A percentile compares a stretch with the other conserved stretches of the same genome.
Conservation (phyloP, 176 grass and related monocot genomes). For the Pontederia paniculata region DNA sequence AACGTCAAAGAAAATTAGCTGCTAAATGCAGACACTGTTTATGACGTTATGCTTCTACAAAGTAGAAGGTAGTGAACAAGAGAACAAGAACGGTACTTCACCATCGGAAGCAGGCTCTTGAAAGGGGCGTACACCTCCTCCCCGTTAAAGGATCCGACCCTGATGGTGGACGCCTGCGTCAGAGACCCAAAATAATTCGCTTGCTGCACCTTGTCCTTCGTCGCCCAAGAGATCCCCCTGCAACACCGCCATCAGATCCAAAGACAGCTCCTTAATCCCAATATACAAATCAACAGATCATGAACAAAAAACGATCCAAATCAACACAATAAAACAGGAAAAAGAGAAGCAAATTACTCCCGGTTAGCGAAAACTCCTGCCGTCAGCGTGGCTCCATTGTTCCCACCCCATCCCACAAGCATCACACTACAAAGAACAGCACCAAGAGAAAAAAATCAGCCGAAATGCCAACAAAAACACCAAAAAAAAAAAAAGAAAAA, state of each 20-base stretch:
- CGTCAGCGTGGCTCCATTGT: conserved; percentile 85
- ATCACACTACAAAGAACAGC: conserved; percentile 41
- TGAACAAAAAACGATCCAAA: not conserved
- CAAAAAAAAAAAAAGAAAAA: conserved; percentile 2
- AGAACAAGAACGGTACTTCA: conserved; percentile 21
- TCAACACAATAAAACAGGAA: not conserved
- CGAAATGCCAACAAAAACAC: not conserved
- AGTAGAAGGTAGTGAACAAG: not conserved
- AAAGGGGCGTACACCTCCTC: conserved; percentile 96
- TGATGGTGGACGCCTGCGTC: conserved; percentile 81
- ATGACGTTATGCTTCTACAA: too few relatives aligned
- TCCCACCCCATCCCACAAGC: conserved; percentile 94
- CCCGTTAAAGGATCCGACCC: conserved; percentile 80
- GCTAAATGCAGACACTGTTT: too few relatives aligned
- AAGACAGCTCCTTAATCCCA: not conserved
- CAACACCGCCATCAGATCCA: not conserved
- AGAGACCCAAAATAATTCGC: conserved; percentile 95
- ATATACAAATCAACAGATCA: not conserved
- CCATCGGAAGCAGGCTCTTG: conserved; percentile 94
- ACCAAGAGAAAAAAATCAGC: not conserved
- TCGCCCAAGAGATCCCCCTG: conserved; percentile 97
- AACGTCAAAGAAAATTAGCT: too few relatives aligned
- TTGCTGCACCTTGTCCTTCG: conserved; percentile 92
- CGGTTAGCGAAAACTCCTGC: conserved; percentile 91
- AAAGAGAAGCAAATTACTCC: conserved; percentile 40